Conservation (phyloP, 805 yeast genomes). For the Nakazawaea wyomingensis region DNA sequence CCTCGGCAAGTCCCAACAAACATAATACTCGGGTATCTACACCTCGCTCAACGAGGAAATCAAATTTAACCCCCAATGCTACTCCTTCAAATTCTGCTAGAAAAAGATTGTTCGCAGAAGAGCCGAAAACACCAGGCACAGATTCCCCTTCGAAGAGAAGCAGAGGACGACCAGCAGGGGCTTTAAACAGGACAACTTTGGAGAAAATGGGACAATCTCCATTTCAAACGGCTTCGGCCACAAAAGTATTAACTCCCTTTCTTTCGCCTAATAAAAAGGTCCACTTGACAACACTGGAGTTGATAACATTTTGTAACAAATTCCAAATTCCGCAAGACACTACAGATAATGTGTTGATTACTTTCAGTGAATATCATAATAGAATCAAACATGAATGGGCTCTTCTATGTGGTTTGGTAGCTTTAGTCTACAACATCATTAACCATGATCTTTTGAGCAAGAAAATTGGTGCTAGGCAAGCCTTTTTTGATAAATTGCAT, state of each 20-base stretch:
- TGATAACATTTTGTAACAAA: slow-evolving; percentile 50
- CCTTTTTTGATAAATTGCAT: slow-evolving; percentile 46
- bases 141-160: slow-evolving; percentile 14
- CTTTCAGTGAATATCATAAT: slow-evolving; percentile 44
- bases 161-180: slow-evolving; percentile 19
- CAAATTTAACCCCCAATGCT: background rate
- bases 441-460: slow-evolving; percentile 40
- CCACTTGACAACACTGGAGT: slow-evolving; percentile 34
- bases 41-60: background rate
- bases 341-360: slow-evolving; percentile 44
- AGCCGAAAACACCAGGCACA: slow-evolving; percentile 4
- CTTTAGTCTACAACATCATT: slow-evolving; percentile 52
- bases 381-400: slow-evolving; percentile 65
- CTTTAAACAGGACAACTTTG: slow-evolving; percentile 18
- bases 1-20: slow-evolving; percentile 5
- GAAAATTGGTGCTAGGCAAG: slow-evolving; percentile 44
- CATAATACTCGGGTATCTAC: background rate
- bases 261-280: slow-evolving; percentile 24
- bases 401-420: slow-evolving; percentile 59
- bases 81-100: slow-evolving; percentile 4
- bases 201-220: slow-evolving; percentile 22
- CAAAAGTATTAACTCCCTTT: slow-evolving; percentile 5
- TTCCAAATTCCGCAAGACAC: slow-evolving; percentile 55
- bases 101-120: slow-evolving; percentile 2
- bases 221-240: slow-evolving; percentile 4